Evolutionary conservation across 164 flowering plant species (phyloP).

Genomic region (Berberis vulgaris): DNA sequence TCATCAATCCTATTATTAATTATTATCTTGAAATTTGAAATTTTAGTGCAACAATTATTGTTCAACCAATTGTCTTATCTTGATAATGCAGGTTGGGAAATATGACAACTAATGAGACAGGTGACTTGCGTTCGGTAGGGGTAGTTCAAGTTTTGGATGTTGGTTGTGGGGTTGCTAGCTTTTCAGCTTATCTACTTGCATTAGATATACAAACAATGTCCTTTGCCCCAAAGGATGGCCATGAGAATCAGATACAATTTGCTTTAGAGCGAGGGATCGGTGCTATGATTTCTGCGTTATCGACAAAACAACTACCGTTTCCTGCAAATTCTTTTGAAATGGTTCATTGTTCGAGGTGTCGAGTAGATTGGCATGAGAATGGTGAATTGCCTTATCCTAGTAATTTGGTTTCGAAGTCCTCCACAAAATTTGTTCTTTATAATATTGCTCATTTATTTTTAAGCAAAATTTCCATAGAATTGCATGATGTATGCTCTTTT

Average conservation of each 20-base stretch:
- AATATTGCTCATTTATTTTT: too few species aligned
- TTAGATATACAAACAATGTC: slow-evolving; percentile 89
- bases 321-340: slow-evolving; percentile 87
- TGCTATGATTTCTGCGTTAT: slow-evolving; percentile 83
- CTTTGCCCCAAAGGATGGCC: slow-evolving; percentile 98
- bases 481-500: too few species aligned
- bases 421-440: too few species aligned
- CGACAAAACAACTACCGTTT: slow-evolving; percentile 85
- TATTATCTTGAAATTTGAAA: too few species aligned
- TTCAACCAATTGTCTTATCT: background rate
- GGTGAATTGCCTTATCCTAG: slow-evolving; percentile 32
- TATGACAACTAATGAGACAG: slow-evolving; percentile 80
- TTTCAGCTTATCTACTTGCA: slow-evolving; percentile 86
- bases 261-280: slow-evolving; percentile 93
- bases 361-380: slow-evolving; percentile 96
- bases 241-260: slow-evolving; percentile 97
- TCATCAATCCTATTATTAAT: too few species aligned
- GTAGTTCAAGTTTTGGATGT: slow-evolving; percentile 86
- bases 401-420: background rate
- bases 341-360: slow-evolving; percentile 98
- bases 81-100: slow-evolving; percentile 75
- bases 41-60: background rate
- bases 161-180: slow-evolving; percentile 99
- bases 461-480: too few species aligned
- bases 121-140: slow-evolving; percentile 81